Evolutionary conservation across 2,329 filamentous ascomycete species (phyloP), one percentile per base, ranked within the genome.

Genomic region (Fusarium nisikadoi): DNA sequence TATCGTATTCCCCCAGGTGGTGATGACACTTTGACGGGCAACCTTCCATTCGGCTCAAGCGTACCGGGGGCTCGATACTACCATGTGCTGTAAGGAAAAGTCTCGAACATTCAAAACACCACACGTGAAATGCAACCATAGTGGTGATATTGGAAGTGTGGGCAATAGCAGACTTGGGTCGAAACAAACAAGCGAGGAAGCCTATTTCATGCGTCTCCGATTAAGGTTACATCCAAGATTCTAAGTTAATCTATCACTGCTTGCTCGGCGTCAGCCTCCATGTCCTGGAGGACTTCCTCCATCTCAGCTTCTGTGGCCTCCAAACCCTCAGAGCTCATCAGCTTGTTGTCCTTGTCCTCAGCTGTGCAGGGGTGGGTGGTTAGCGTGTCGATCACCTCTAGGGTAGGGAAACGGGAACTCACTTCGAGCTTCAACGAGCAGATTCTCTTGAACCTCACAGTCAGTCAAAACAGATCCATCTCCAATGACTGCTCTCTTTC

Each of bases 361-460:
- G 89, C 89, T 91, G 75, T 65, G 60, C 59, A 70, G 55, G 55
- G 63, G 61, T 62, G 39, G 14, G 31, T 57, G 45, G 53, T 75
- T 68, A 71, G 71, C 41, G 49, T 36, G 27, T 29, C 56, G 55
- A 43, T 47, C 53, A 25, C 39, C 55, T 55, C n/a, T 23, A 19
- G 31, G 50, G 29, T 9, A 35, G 59, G 25, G 25, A 52, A 31
- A 25, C 38, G 86, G 33, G 31, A 45, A 87, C 89, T 86, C 83
- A 91, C 90, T 91, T 80, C 83, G 92, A n/a, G 93, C 89, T 77
- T 97, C 95, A 49, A 95, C 91, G 3, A 97, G 87, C 13, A 95
- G 86, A 79, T 95, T 95, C 81, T 97, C 94, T 80, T 97, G 94
- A 9, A 98, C 92, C 82, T 98, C 94, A 76, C 95, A 98, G 68